Evolutionary conservation across 1,139 yeast species (phyloP).

Genomic region (Debaryomyces psychrophilus): DNA sequence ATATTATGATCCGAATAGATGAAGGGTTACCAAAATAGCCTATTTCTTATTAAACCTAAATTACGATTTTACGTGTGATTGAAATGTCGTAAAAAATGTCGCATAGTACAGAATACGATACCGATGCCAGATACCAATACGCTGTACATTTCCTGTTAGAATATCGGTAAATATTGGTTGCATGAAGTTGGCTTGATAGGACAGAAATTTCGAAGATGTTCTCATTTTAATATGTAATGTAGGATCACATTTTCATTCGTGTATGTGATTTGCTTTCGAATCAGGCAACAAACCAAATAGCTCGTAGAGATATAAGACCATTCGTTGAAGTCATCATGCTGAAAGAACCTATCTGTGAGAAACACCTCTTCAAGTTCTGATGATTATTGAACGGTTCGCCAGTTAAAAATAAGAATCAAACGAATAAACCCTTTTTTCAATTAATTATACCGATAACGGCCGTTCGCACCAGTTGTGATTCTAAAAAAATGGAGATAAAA

Average conservation of each 20-base stretch:
- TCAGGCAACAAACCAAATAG: too few species aligned
- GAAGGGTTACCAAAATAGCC: background rate
- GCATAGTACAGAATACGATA: background rate
- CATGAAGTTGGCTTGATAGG: too few species aligned
- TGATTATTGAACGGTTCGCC: too few species aligned
- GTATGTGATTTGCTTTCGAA: too few species aligned
- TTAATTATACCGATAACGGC: conserved; percentile 8
- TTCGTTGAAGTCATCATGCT: background rate
- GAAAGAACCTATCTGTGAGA: too few species aligned
- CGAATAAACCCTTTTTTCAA: background rate
- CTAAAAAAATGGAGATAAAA: conserved; percentile 2
- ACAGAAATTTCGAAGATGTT: too few species aligned
- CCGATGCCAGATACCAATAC: background rate
- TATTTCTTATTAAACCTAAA: background rate
- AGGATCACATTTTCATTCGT: too few species aligned
- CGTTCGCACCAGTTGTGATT: conserved; percentile 3
- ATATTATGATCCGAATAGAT: background rate
- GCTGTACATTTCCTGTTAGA: background rate
- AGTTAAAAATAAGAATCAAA: background rate
- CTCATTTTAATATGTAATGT: too few species aligned
- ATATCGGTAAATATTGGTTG: background rate
- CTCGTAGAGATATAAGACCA: too few species aligned
- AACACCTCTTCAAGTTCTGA: too few species aligned
- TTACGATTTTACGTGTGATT: background rate
- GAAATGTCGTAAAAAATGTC: conserved; percentile 1